Evolutionary conservation across 192 early-diverging fungal species (phyloP), one percentile per base, ranked within the genome.

Genomic region (Coemansia sp.): DNA sequence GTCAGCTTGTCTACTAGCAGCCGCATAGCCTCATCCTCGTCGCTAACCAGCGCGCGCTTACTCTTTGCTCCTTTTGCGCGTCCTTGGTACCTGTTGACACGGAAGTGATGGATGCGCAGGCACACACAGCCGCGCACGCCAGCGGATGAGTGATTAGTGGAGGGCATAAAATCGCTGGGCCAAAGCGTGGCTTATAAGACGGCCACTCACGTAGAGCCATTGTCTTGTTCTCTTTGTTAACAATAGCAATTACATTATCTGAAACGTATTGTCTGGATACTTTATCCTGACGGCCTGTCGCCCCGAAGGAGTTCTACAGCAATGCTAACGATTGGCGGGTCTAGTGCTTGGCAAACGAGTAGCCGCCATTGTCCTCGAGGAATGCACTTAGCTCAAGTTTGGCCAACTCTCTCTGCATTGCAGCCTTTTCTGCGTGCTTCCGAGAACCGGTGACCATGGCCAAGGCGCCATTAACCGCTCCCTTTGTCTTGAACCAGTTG

Each of bases 401-500:
- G n/a, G 74, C 74, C 38, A 77, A 37, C 9, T 58, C 63, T 7
- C 58, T 25, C 47, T 77, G 74, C 34, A 39, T 61, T 6, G 43
- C 39, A 3, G 74, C 62, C 52, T 65, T 77, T 10, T 59, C 59
- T 15, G 55, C 1, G 31, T 56, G 54, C 52, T 57, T 70, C 26
- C 62, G 48, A 19, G 74, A 77, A 31, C 59, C 46, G 2, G 63
- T 63, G 9, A 65, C 33, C 49, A 53, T 77, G 17, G 48, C 74
- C 25, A 65, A 11, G 26, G 58, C 32, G 21, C 55, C 43, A 35
- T 65, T 62, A 17, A 59, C 17, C 25, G 36, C 36, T 49, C 74
- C 66, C 50, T 70, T 77, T 32, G 63, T 29, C 52, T 41, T 65
- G 63, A 61, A 77, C 67, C 67, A 77, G 53, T 58, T 60, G 8